Evolutionary conservation across 345 rosid species (phyloP), one percentile per base, ranked within the genome.

Genomic region (Toxicodendron radicans): DNA sequence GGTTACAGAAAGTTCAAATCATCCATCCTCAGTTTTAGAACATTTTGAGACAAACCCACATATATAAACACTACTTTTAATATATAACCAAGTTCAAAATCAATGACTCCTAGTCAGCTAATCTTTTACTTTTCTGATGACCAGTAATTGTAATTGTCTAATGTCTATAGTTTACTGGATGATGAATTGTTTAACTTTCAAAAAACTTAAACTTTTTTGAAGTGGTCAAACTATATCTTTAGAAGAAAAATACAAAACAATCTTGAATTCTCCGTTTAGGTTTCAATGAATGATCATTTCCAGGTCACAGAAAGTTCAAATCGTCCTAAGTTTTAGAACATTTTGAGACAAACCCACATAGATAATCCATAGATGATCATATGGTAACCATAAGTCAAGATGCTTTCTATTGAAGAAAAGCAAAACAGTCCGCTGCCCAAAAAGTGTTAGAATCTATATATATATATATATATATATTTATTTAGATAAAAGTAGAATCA

Each of bases 401-500:
- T 64, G 58, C 38, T 35, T 64, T 69, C 10, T 57, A 20, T 53
- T 64, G 11, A 16, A 38, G 35, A 72, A 72, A 81, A 35, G 58
- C 30, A 66, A 20, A 5, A 45, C 3, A 58, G 41, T 51, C 32
- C 0, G 35, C 64, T 21, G 38, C 9, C 3, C 23, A 38, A 45
- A 27, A 66, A 68, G 66, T 67, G 33, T 12, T 16, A 38, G 80
- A 75, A 83, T 58, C 73, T 38, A 53, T 49, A 51, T 33, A 69
- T 17, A 67, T 18, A n/a, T n/a, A 66, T 27, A 57, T 23, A 66
- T 23, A 21, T 27, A 27, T 27, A 27, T 27, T 27, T 27, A n/a
- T 23, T 32, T 8, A 74, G 33, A 52, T 35, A 41, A 68, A 79
- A 76, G 64, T 20, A 4, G 71, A 73, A 58, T 76, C 69, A 77